Evolutionary conservation across 2,329 filamentous ascomycete species (phyloP).

Genomic region (Botrytis pseudocinerea): DNA sequence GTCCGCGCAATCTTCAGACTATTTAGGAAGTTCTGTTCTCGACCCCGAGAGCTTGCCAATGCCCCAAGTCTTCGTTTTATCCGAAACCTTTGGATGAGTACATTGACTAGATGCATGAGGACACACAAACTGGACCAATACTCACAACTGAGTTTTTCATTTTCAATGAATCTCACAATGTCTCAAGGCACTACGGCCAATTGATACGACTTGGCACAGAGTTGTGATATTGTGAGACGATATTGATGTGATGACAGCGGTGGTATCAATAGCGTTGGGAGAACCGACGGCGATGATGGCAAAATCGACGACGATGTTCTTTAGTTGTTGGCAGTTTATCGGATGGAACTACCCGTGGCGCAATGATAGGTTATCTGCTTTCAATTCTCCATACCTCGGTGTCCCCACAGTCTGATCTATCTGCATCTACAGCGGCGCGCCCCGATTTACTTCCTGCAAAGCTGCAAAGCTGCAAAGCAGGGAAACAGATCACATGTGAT

Average conservation of each 20-base stretch:
- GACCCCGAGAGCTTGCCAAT: neutral
- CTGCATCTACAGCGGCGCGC: neutral
- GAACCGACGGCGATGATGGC: neutral
- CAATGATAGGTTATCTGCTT: neutral
- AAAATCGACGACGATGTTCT: neutral
- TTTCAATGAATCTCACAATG: neutral
- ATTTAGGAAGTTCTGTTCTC: neutral
- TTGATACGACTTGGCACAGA: neutral
- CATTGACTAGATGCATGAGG: neutral
- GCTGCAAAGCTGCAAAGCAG: neutral
- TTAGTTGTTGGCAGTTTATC: neutral
- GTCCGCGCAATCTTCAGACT: neutral
- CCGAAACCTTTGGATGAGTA: neutral
- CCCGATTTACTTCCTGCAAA: neutral
- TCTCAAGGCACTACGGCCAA: neutral
- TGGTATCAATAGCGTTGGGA: neutral
- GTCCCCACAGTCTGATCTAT: neutral
- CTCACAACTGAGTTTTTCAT: conserved; percentile 10
- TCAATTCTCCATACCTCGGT: neutral
- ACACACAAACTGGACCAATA: neutral
- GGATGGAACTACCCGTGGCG: neutral
- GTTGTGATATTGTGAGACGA: neutral
- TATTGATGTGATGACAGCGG: neutral
- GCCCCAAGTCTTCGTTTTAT: neutral
- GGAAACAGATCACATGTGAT: neutral